Evolutionary conservation across 2,329 filamentous ascomycete species (phyloP).

Genomic region (Gremmenia infestans): DNA sequence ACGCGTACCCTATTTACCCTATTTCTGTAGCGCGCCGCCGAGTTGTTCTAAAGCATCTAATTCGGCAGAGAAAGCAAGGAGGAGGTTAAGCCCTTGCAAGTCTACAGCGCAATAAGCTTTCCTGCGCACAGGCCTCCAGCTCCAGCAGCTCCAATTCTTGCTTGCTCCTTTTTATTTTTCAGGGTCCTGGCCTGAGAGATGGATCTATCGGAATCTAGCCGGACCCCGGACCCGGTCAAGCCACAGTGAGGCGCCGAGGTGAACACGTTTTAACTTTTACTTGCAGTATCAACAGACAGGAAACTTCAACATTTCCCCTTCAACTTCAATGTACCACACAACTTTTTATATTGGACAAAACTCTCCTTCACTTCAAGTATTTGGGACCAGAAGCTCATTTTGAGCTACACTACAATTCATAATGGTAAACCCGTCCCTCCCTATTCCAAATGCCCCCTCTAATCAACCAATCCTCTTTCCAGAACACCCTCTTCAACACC

Average conservation of each 20-base stretch:
- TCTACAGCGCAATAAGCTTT: too few species aligned
- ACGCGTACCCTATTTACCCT: too few species aligned
- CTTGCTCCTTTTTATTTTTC: background rate
- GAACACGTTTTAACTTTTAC: too few species aligned
- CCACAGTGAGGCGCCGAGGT: constrained; percentile 2
- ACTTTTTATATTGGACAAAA: background rate
- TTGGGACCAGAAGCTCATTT: background rate
- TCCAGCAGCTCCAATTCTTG: too few species aligned
- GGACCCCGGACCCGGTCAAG: background rate
- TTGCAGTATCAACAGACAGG: background rate
- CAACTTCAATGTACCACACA: background rate
- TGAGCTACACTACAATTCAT: background rate
- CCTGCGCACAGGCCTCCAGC: background rate
- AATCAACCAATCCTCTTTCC: constrained; percentile 12
- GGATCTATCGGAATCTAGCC: background rate
- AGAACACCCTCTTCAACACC: constrained; percentile 84
- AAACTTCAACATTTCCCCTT: background rate
- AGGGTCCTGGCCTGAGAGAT: constrained; percentile 1
- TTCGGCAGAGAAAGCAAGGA: constrained; percentile 5
- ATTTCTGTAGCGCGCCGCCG: too few species aligned
- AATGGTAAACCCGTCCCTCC: constrained; percentile 12
- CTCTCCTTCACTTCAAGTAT: background rate
- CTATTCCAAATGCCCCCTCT: background rate
- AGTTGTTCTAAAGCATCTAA: too few species aligned
- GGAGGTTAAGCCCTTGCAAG: background rate